phyloP scores from a whole-genome alignment of 306 rosid species.

The Medicago ruthenica region DNA sequence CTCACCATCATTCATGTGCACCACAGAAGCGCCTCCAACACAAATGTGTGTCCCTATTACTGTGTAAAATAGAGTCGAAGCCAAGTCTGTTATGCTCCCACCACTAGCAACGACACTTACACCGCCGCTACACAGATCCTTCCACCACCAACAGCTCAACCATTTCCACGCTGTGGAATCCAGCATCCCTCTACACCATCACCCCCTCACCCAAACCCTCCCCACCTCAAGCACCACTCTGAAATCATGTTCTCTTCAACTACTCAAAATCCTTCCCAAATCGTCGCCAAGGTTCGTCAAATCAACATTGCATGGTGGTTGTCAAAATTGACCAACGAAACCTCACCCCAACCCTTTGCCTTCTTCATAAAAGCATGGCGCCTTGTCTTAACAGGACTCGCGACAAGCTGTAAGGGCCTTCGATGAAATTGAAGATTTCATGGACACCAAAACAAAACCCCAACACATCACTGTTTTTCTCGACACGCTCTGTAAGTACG shows the following conservation, averaged over 20 bases:
- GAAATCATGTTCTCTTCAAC: background rate
- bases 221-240: background rate
- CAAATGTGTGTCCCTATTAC: background rate
- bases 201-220: background rate
- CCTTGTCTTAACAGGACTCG: background rate
- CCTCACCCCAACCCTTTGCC: background rate
- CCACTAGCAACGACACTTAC: background rate
- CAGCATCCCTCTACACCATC: background rate
- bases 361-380: background rate
- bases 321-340: background rate
- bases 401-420: background rate
- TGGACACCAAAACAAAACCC: background rate
- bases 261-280: background rate
- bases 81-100: background rate
- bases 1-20: background rate
- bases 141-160: background rate
- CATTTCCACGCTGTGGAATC: background rate
- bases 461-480: background rate
- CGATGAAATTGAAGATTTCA: background rate
- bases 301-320: background rate
- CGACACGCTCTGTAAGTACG: background rate
- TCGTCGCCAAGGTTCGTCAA: background rate
- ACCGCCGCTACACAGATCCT: background rate
- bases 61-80: background rate
- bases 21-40: conserved; percentile 4